These are phyloP conservation scores for Phaeolepiota aurea DNA, from an alignment of 768 basidiomycete species.

Conservation along the genomic window DNA sequence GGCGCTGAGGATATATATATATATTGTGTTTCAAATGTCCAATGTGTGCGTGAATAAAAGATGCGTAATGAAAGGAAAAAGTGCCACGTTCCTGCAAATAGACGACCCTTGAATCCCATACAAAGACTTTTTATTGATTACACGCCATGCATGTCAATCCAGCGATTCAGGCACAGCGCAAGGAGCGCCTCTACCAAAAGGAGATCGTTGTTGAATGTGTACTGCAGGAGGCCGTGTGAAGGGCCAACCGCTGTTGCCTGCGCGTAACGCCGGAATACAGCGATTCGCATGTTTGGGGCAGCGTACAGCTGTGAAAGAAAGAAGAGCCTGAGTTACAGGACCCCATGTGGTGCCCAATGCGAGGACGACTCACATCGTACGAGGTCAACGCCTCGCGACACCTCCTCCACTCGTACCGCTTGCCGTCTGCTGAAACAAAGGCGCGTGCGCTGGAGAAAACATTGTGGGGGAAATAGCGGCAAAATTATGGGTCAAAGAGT, in stretches of 20 bases:
- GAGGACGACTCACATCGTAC: slow-evolving; percentile 47
- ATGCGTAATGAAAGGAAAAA: too few relatives aligned
- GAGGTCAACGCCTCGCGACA: slow-evolving; percentile 34
- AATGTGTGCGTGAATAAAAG: not conserved
- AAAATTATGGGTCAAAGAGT: slow-evolving; percentile 8
- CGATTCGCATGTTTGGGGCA: slow-evolving; percentile 42
- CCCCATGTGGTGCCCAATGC: slow-evolving; percentile 2
- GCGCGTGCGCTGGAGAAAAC: slow-evolving; percentile 41
- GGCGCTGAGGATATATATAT: slow-evolving; percentile 12
- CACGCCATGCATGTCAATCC: slow-evolving; percentile 55
- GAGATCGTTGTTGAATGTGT: slow-evolving; percentile 50
- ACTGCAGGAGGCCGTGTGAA: slow-evolving; percentile 54
- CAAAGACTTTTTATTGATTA: slow-evolving; percentile 14
- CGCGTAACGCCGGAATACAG: slow-evolving; percentile 45
- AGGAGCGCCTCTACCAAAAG: slow-evolving; percentile 59
- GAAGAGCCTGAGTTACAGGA: slow-evolving; percentile 4
- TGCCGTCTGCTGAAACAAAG: slow-evolving; percentile 49
- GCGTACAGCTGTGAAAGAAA: slow-evolving; percentile 33
- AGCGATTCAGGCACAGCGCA: slow-evolving; percentile 64
- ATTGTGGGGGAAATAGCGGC: slow-evolving; percentile 6
- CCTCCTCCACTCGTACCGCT: slow-evolving; percentile 60
- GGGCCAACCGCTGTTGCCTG: slow-evolving; percentile 53
- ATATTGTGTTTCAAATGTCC: slow-evolving; percentile 8
- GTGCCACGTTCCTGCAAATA: slow-evolving; percentile 8
- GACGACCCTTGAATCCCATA: slow-evolving; percentile 10